Conservation (phyloP, 305 asterid species). For the Rubia peregrina region DNA sequence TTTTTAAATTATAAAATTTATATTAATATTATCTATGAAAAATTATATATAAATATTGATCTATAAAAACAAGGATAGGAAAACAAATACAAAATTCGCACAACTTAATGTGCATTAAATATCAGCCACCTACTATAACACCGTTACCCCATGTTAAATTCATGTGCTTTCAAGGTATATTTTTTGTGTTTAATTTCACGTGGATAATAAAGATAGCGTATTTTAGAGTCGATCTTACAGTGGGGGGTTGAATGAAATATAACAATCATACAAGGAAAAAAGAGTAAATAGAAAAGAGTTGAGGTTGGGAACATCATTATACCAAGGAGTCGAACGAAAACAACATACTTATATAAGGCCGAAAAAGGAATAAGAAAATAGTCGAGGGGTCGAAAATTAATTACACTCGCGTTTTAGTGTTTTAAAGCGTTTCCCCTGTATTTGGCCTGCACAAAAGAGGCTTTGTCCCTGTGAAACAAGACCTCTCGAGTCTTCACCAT, state of each 20-base stretch:
- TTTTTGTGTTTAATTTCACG: too few relatives aligned
- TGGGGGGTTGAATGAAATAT: not conserved
- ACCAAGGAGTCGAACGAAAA: not conserved
- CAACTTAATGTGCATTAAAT: too few relatives aligned
- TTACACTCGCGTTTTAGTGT: conserved; percentile 6
- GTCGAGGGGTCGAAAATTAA: not conserved
- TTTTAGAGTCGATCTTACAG: too few relatives aligned
- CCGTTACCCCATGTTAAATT: too few relatives aligned
- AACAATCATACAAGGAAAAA: not conserved
- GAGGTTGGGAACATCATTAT: not conserved
- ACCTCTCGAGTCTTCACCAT: conserved; percentile 8
- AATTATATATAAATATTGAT: too few relatives aligned
- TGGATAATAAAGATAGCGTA: too few relatives aligned
- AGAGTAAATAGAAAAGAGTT: not conserved
- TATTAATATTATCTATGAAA: too few relatives aligned
- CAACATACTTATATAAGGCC: not conserved
- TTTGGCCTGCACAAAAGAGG: conserved; percentile 15
- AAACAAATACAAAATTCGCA: too few relatives aligned
- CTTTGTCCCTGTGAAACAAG: not conserved
- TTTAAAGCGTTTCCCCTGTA: not conserved
- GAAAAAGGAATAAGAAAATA: not conserved
- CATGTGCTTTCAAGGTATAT: too few relatives aligned
- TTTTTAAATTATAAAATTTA: too few relatives aligned
- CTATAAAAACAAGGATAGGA: too few relatives aligned
- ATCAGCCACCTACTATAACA: too few relatives aligned